Evolutionary conservation across 2,329 filamentous ascomycete genomes (phyloP).

Genomic region (Microcyclosporella mali): DNA sequence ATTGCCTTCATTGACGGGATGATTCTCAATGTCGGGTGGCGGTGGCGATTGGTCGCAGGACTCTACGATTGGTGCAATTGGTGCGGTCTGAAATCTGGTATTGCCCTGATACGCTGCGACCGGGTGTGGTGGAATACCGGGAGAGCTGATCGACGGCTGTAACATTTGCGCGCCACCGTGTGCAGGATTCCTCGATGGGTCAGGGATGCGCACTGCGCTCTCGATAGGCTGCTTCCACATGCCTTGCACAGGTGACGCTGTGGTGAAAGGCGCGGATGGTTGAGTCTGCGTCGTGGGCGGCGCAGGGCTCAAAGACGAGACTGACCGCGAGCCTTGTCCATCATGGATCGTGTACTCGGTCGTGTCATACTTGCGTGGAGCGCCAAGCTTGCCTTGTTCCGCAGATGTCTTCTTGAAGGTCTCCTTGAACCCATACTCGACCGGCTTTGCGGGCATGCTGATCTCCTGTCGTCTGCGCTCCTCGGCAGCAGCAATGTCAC

Average conservation of each 20-base stretch:
- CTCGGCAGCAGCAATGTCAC: constrained; percentile 17
- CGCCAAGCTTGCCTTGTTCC: constrained; percentile 24
- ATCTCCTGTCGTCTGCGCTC: constrained; percentile 11
- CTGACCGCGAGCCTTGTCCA: constrained; percentile 21
- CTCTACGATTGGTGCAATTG: constrained; percentile 19
- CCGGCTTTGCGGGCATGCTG: constrained; percentile 3
- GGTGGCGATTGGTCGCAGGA: constrained; percentile 42
- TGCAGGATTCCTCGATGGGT: constrained; percentile 27
- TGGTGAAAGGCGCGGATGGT: constrained; percentile 24
- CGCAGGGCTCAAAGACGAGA: constrained; percentile 23
- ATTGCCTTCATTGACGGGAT: constrained; percentile 67
- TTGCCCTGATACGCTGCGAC: constrained; percentile 18
- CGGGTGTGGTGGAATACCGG: constrained; percentile 13
- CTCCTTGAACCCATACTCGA: constrained; percentile 25
- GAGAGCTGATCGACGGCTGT: constrained; percentile 27
- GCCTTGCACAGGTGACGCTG: constrained; percentile 21
- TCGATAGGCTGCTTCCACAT: constrained; percentile 15
- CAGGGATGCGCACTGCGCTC: constrained; percentile 31
- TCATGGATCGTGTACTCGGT: constrained; percentile 29
- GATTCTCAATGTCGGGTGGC: constrained; percentile 65
- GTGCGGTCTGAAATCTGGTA: constrained; percentile 17
- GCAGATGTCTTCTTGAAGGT: constrained; percentile 32
- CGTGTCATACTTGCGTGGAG: constrained; percentile 22
- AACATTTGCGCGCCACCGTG: constrained; percentile 20
- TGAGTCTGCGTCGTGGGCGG: constrained; percentile 32